Percentiles rank a stretch among this genome's conserved stretches.
These are phyloP conservation scores for Decorospora gaudefroyi DNA, from an alignment of 2,329 filamentous ascomycete genomes.

Conservation along the genomic window DNA sequence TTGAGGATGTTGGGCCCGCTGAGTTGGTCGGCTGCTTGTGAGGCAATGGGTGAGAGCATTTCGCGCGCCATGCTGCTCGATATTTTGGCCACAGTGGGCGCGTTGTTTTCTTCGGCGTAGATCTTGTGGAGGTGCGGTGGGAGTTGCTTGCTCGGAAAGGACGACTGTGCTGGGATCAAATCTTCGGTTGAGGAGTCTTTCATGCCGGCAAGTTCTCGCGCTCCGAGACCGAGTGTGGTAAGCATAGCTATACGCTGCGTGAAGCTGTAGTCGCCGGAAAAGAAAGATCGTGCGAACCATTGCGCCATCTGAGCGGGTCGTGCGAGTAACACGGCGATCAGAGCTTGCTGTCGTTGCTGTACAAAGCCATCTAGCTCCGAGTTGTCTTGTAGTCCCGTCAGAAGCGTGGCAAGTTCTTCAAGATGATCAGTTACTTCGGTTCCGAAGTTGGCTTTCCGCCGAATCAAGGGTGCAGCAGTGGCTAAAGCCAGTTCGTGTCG, in stretches of 20 bases:
- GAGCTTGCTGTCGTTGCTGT: conserved; percentile 73
- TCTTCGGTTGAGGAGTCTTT: conserved; percentile 59
- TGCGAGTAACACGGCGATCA: conserved; percentile 79
- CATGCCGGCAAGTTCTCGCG: conserved; percentile 82
- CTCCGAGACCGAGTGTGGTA: conserved; percentile 77
- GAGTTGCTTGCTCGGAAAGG: conserved; percentile 81
- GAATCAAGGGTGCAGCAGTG: conserved; percentile 78
- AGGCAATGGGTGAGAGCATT: conserved; percentile 81
- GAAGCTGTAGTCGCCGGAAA: conserved; percentile 88
- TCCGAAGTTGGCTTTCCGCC: conserved; percentile 85
- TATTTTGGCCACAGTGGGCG: conserved; percentile 69
- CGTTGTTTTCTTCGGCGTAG: conserved; percentile 58
- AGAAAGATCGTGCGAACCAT: conserved; percentile 84
- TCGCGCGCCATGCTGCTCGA: conserved; percentile 68
- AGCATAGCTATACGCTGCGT: conserved; percentile 82
- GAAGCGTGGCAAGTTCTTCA: conserved; percentile 74
- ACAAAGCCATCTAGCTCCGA: conserved; percentile 76
- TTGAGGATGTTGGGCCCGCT: conserved; percentile 85
- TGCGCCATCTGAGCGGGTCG: conserved; percentile 77
- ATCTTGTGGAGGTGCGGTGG: conserved; percentile 73
- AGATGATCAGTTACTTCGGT: conserved; percentile 84
- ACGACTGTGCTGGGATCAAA: conserved; percentile 45
- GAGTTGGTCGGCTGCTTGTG: conserved; percentile 75
- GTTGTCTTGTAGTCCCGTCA: conserved; percentile 83
- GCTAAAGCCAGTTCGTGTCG: conserved; percentile 77